Evolutionary conservation across 768 basidiomycete genomes (phyloP).

Genomic region (Boletus reticuloceps): DNA sequence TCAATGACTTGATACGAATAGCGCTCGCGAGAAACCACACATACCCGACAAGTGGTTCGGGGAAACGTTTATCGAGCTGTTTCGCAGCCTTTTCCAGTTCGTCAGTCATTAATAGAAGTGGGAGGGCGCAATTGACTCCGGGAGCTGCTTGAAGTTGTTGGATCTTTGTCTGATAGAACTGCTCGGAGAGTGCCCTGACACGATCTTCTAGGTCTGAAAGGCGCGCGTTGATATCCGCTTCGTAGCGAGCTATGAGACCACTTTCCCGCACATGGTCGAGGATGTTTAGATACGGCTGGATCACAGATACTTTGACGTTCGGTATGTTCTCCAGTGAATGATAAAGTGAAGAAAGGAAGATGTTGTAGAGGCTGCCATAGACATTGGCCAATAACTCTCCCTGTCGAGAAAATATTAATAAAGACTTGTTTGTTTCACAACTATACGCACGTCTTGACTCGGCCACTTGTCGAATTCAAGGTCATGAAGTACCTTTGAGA

Average conservation of each 20-base stretch:
- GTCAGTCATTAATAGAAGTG: constrained; percentile 78
- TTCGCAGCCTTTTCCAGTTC: constrained; percentile 89
- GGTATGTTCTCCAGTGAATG: constrained; percentile 79
- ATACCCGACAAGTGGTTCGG: constrained; percentile 77
- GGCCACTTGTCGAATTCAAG: constrained; percentile 76
- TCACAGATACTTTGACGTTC: constrained; percentile 65
- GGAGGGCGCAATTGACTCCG: constrained; percentile 79
- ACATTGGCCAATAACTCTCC: constrained; percentile 64
- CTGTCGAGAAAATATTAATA: constrained; percentile 35
- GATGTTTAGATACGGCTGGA: constrained; percentile 61
- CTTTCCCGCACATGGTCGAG: constrained; percentile 72
- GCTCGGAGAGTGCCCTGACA: constrained; percentile 54
- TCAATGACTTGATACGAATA: neutral
- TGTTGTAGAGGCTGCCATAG: constrained; percentile 77
- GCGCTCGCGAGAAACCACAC: constrained; percentile 15
- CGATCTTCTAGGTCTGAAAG: constrained; percentile 66
- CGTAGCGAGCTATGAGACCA: constrained; percentile 67
- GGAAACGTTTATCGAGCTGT: constrained; percentile 82
- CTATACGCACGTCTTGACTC: constrained; percentile 67
- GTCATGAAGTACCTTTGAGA: constrained; percentile 69
- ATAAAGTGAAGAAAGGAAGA: constrained; percentile 82
- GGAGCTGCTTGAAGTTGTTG: constrained; percentile 63
- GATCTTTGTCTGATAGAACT: constrained; percentile 63
- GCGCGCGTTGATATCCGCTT: constrained; percentile 69
- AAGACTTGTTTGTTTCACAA: neutral